Evolutionary conservation across 2,329 filamentous ascomycete genomes (phyloP), one percentile per base, ranked within the genome.

Genomic region (Magnaporthiopsis rhizophila): DNA sequence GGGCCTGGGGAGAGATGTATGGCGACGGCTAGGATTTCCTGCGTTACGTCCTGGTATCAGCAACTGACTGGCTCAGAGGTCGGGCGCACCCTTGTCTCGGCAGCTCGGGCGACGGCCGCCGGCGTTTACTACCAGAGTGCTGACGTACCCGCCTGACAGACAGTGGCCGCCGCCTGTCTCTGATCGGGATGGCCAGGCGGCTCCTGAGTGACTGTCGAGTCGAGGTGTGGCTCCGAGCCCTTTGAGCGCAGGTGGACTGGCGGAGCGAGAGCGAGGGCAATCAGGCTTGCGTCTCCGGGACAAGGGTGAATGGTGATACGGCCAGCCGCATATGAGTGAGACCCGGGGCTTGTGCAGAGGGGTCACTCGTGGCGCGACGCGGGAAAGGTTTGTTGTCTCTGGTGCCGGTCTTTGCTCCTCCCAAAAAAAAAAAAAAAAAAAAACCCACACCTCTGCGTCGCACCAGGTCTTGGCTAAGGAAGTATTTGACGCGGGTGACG

Each of bases 71-170:
- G 38, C 61, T 62, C 32, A 56, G 50, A 36, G 38, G 45, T 18
- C 28, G 30, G 18, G 61, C 28, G 57, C 30, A 21, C 30, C n/a
- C 38, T 34, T 62, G 61, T 62, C 61, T 62, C 59, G 59, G 59
- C 59, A 45, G 34, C 45, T 21, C n/a, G 45, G 45, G n/a, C 45
- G 18, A 53, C 45, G 45, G 45, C 45, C 9, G 45, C 45, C 45
- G n/a, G 45, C 45, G 45, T 53, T 24, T 53, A 13, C 45, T 53
- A 13, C 45, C 45, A 53, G 45, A 24, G 45, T 3, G 18, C 21
- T 53, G 7, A 53, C 45, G 1, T 53, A 53, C 45, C 45, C 15
- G 21, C 45, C 45, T 24, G 45, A 11, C 45, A 53, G 45, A 53
- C 45, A 24, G 45, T 58, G 30, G 26, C 30, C 21, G 57, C 57